Evolutionary conservation across 148 eudicot genomes (phyloP), one percentile per base, ranked within the genome.

Genomic region (Rhododendron henanense): DNA sequence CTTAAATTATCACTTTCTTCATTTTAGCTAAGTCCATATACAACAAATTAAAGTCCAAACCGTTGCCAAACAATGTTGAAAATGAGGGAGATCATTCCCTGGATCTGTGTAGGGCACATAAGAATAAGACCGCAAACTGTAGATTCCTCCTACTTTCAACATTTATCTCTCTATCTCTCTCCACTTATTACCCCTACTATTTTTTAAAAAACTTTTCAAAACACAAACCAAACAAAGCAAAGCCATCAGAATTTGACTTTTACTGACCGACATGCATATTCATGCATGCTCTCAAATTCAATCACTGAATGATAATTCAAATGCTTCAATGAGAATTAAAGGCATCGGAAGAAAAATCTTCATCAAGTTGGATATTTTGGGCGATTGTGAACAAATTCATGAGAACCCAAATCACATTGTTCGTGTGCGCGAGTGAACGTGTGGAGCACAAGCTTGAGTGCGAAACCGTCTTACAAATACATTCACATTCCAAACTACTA

Each of bases 41-140:
- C 65, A 59, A 19, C 65, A 19, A 41, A 41, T 41, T 41, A 41
- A 59, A 59, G 65, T 59, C 65, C 65, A 59, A 19, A 19, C 25
- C 57, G 9, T 9, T 45, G 25, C 81, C 81, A 45, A 78, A 47
- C 57, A 78, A 78, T 45, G 35, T 78, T 78, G 81, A 78, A 78
- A 47, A 78, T n/a, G 37, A 45, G 57, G 28, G 28, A 78, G 57
- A 47, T 47, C 47, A 39, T 0, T 3, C 79, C 8, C 18, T 47
- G 19, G 57, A 78, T 78, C 57, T n/a, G 81, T 78, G 25, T 18
- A 21, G 19, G 25, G 13, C 44, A 31, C 31, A 31, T 0, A 31
- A 19, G 41, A 39, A 39, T 39, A 39, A 39, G 41, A 39, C 41
- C 5, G 6, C 41, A 39, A 7, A 41, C 45, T 41, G 45, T n/a